Base-by-base conservation (phyloP, 495 filamentous ascomycete species). In the Hypoxylon fragiforme region DNA sequence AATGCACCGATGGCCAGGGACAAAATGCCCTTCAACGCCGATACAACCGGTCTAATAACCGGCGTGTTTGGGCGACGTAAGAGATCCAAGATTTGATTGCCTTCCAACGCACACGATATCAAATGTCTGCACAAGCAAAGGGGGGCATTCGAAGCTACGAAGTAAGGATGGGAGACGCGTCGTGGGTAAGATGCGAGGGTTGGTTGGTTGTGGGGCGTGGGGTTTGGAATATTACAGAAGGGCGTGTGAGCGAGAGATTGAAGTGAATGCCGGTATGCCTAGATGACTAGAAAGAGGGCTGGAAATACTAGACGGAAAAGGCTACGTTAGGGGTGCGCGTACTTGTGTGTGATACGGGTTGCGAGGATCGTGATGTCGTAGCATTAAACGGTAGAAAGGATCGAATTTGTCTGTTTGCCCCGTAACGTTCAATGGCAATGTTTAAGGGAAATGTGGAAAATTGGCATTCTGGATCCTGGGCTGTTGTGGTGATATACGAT, bases 161-260 rank as follows among this genome's bases (percentile, higher is more conserved):
- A 54, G 54, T 46, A 54, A 47, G 44, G 48, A 54, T 50, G 35
- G n/a, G 40, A 47, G 53, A 63, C 54, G 60, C 60, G 60, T 54
- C 60, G 54, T 49, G 34, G 54, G 26, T 44, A 3, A 3, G 53
- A 53, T 48, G 49, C 47, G 45, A 59, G 24, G 51, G 16, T 39
- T 24, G 32, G n/a, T n/a, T n/a, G 35, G 35, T 19, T 50, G 47
- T 64, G 57, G 57, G 58, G 51, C 44, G 44, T 54, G 55, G 50
- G 52, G 68, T 64, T 57, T 64, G 66, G 62, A 58, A 61, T n/a
- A n/a, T 67, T 70, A 74, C 64, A 64, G 34, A 47, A 49, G 52
- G 34, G 39, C 42, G 47, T 18, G 30, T 39, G 34, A 30, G 38
- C 36, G n/a, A n/a, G n/a, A n/a, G n/a, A n/a, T n/a, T n/a, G n/a